Conservation (phyloP, 495 filamentous ascomycete genomes). For the Cudoniella acicularis region DNA sequence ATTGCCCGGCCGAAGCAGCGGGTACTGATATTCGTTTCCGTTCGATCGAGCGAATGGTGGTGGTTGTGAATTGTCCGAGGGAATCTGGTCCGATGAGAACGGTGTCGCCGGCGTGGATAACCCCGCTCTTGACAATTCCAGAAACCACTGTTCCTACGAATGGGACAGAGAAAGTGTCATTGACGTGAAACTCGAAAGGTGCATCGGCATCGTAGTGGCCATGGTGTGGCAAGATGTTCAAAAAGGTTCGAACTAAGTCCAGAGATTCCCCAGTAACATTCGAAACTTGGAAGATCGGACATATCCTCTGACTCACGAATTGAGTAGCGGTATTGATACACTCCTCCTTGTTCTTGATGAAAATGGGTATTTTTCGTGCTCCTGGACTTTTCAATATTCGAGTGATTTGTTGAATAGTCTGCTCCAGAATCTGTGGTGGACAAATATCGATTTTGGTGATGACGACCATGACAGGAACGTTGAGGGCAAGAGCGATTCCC, state of each 20-base stretch:
- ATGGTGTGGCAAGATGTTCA: conserved; percentile 94
- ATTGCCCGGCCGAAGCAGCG: conserved; percentile 86
- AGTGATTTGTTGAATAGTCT: conserved; percentile 88
- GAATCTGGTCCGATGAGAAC: conserved; percentile 90
- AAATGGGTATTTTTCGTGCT: conserved; percentile 94
- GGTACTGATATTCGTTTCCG: conserved; percentile 90
- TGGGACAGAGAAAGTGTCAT: conserved; percentile 98
- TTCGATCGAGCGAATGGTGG: conserved; percentile 88
- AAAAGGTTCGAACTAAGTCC: conserved; percentile 74
- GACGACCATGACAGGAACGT: conserved; percentile 97
- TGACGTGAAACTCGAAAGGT: conserved; percentile 92
- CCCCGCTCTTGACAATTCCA: conserved; percentile 83
- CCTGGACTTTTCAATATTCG: conserved; percentile 92
- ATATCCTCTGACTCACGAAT: conserved; percentile 92
- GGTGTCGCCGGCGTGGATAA: conserved; percentile 86
- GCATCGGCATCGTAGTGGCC: conserved; percentile 87
- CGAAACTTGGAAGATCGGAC: conserved; percentile 95
- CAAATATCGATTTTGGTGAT: conserved; percentile 99
- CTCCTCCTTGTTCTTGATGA: conserved; percentile 86
- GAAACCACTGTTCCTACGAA: conserved; percentile 96
- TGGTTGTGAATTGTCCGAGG: conserved; percentile 86
- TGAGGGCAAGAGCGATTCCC: conserved; percentile 89
- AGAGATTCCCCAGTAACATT: conserved; percentile 75
- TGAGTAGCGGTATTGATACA: conserved; percentile 94
- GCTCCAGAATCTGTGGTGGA: conserved; percentile 88